Evolutionary conservation across 1,284 basidiomycete genomes (phyloP).

Genomic region (Termitomyces sp.): DNA sequence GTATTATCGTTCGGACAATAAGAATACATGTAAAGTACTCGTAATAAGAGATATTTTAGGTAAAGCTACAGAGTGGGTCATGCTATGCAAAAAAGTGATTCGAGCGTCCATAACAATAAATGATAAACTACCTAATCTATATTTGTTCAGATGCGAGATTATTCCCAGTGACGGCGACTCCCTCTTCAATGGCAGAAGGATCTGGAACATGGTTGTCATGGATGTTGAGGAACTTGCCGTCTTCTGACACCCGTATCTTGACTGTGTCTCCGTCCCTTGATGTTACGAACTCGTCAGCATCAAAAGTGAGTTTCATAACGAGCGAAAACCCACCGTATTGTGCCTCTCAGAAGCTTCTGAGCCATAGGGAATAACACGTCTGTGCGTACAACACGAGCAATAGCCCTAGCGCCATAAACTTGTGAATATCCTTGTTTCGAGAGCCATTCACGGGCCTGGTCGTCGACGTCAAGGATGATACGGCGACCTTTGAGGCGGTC

Average conservation of each 20-base stretch:
- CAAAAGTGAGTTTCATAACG: background rate
- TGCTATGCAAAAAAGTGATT: background rate
- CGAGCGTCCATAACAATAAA: background rate
- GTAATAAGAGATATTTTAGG: background rate
- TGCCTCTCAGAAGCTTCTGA: conserved; percentile 68
- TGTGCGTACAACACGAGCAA: conserved; percentile 74
- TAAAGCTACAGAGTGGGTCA: background rate
- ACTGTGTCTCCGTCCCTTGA: conserved; percentile 61
- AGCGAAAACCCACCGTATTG: conserved; percentile 52
- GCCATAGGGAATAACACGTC: conserved; percentile 78
- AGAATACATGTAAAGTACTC: conserved; percentile 1
- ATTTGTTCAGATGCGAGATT: conserved; percentile 7
- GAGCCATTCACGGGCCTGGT: conserved; percentile 66
- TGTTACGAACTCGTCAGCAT: background rate
- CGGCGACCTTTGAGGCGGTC: conserved; percentile 57
- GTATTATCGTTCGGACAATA: background rate
- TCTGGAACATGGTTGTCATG: conserved; percentile 55
- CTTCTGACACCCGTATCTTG: conserved; percentile 42
- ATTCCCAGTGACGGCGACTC: background rate
- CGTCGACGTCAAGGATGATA: conserved; percentile 71
- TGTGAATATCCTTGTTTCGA: conserved; percentile 81
- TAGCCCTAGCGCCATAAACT: conserved; percentile 82
- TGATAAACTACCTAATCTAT: background rate
- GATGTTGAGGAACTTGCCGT: conserved; percentile 44
- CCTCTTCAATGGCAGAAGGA: conserved; percentile 20